Conservation (phyloP, 805 yeast species). For the Kodamaea nitidulidarum region DNA sequence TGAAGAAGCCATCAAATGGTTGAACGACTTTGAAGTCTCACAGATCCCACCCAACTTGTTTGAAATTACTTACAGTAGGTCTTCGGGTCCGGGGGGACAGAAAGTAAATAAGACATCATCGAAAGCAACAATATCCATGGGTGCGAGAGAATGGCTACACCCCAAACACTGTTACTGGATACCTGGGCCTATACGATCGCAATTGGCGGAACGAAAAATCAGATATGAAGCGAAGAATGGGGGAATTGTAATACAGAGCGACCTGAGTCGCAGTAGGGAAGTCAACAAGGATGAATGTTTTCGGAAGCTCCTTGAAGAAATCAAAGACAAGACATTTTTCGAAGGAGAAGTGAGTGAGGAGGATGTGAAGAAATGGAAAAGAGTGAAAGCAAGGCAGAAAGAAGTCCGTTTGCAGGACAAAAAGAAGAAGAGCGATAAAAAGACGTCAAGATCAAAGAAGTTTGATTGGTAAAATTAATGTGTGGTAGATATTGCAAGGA, state of each 20-base stretch:
- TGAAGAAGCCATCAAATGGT: constrained; percentile 41
- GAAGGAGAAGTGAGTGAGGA: constrained; percentile 45
- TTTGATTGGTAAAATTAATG: constrained; percentile 22
- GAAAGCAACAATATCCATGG: constrained; percentile 59
- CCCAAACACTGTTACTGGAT: constrained; percentile 50
- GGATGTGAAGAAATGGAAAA: constrained; percentile 51
- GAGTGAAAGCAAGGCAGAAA: constrained; percentile 26
- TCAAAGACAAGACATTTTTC: constrained; percentile 45
- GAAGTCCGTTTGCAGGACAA: constrained; percentile 33
- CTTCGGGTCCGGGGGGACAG: constrained; percentile 88
- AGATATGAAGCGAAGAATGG: constrained; percentile 55
- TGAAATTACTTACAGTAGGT: constrained; percentile 46
- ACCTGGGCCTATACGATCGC: constrained; percentile 47
- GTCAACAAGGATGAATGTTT: constrained; percentile 56
- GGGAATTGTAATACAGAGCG: constrained; percentile 57
- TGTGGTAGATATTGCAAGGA: too few species aligned
- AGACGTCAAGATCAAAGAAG: constrained; percentile 31
- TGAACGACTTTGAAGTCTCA: constrained; percentile 22
- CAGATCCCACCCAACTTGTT: constrained; percentile 46
- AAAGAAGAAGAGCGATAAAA: constrained; percentile 37
- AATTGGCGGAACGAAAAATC: constrained; percentile 36
- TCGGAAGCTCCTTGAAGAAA: constrained; percentile 51
- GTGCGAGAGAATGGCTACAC: constrained; percentile 39
- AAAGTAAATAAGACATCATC: constrained; percentile 72
- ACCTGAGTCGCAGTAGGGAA: constrained; percentile 54